Evolutionary conservation across 1,284 basidiomycete species (phyloP).

Genomic region (Singerocomus rubriflavus): DNA sequence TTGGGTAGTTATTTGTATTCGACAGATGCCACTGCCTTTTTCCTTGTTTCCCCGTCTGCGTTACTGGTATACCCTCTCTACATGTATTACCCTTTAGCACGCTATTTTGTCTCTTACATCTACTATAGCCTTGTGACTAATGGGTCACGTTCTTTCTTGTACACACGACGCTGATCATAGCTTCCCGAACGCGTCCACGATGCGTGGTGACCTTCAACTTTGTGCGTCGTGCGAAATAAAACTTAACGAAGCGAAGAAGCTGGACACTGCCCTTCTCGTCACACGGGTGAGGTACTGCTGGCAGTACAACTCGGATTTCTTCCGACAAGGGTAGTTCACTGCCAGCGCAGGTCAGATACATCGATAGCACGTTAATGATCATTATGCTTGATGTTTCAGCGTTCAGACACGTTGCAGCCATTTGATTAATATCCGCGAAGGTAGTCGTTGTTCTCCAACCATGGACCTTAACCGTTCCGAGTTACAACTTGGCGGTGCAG

Average conservation of each 20-base stretch:
- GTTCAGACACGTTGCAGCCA: not conserved
- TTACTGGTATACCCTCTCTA: not conserved
- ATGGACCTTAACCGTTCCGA: not conserved
- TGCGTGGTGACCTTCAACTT: not conserved
- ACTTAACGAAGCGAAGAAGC: not conserved
- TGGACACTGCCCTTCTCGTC: not conserved
- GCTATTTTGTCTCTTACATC: not conserved
- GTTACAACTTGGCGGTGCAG: not conserved
- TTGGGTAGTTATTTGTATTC: slow-evolving; percentile 1
- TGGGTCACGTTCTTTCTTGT: not conserved
- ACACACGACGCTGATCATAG: not conserved
- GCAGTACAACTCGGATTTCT: not conserved
- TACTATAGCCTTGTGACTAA: slow-evolving; percentile 3
- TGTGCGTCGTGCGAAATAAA: not conserved
- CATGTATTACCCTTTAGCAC: not conserved
- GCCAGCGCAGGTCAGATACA: not conserved
- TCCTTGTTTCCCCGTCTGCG: not conserved
- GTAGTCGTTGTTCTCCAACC: not conserved
- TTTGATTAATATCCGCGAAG: not conserved
- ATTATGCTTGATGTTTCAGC: not conserved
- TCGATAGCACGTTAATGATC: not conserved
- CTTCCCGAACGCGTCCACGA: not conserved
- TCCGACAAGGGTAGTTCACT: slow-evolving; percentile 5
- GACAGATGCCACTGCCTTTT: not conserved
- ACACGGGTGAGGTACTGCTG: not conserved